These are phyloP conservation scores for Cytospora piceicola DNA, from an alignment of 2,329 filamentous ascomycete genomes.

Conservation along the genomic window DNA sequence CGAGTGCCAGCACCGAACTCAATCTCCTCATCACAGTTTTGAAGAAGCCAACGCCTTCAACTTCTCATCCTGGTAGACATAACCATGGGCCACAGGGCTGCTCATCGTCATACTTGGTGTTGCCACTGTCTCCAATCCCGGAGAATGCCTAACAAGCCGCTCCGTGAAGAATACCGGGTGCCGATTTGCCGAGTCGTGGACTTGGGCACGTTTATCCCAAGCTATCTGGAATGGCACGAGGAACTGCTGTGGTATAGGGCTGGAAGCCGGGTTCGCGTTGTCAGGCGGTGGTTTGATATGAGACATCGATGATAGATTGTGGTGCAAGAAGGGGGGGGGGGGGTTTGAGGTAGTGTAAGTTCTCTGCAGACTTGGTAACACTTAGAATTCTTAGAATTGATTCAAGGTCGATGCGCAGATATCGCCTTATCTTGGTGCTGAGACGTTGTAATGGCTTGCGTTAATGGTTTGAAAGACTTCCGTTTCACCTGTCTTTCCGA, in stretches of 20 bases:
- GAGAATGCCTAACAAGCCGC: conserved; percentile 61
- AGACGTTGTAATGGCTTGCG: background rate
- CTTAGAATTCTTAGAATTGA: too few relatives aligned
- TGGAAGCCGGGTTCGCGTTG: conserved; percentile 1
- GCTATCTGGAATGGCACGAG: conserved; percentile 33
- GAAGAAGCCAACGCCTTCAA: conserved; percentile 36
- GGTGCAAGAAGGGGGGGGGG: background rate
- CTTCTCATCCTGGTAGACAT: conserved; percentile 57
- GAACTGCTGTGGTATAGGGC: conserved; percentile 37
- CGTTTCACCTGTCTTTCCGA: background rate
- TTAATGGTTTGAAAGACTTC: background rate
- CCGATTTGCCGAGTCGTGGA: conserved; percentile 60
- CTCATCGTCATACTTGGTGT: conserved; percentile 36
- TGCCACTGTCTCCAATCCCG: conserved; percentile 32
- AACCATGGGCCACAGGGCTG: conserved; percentile 61
- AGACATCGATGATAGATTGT: conserved; percentile 16
- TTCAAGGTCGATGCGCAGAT: background rate
- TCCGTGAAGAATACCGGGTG: conserved; percentile 80
- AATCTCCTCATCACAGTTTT: conserved; percentile 42
- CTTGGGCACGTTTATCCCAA: conserved; percentile 36
- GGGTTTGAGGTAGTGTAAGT: background rate
- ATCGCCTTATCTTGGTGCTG: background rate
- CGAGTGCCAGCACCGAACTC: background rate
- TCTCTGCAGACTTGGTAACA: too few relatives aligned
- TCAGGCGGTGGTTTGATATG: conserved; percentile 19